Evolutionary conservation across 495 filamentous ascomycete genomes (phyloP).

Genomic region (Talaromyces ruber): DNA sequence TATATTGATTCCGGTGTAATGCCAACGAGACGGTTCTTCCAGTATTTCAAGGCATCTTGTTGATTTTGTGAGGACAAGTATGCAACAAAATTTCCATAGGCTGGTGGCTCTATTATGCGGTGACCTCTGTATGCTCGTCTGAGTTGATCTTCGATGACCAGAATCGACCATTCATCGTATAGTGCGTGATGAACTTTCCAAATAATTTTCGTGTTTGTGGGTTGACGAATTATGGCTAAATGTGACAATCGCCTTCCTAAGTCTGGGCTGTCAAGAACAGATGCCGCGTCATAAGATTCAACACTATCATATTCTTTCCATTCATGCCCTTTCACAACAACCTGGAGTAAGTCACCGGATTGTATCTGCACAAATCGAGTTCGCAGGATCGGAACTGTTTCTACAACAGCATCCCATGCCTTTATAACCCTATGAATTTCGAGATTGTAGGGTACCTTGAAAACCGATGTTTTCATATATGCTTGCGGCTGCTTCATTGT

Average conservation of each 20-base stretch:
- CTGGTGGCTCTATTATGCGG: slow-evolving; percentile 10
- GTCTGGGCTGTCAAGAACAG: no score
- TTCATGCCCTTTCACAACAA: slow-evolving; percentile 15
- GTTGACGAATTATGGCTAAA: no score
- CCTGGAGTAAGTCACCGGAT: slow-evolving; percentile 22
- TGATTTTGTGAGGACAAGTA: no score
- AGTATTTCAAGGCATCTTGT: no score
- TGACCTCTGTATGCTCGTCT: slow-evolving; percentile 15
- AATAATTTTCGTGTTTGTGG: slow-evolving; percentile 7
- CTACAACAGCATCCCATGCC: slow-evolving; percentile 29
- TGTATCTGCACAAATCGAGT: slow-evolving; percentile 28
- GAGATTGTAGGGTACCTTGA: slow-evolving; percentile 16
- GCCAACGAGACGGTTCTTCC: no score
- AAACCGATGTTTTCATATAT: slow-evolving; percentile 23
- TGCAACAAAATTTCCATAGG: not conserved
- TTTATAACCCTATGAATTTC: slow-evolving; percentile 21
- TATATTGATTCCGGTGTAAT: no score
- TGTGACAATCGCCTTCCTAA: no score
- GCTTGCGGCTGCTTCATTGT: slow-evolving; percentile 21
- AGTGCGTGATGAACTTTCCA: slow-evolving; percentile 43
- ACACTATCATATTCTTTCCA: not conserved
- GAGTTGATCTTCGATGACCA: slow-evolving; percentile 15
- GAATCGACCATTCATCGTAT: slow-evolving; percentile 51
- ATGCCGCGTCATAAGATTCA: not conserved
- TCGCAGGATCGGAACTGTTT: slow-evolving; percentile 26